Conservation (phyloP, 2,329 filamentous ascomycete genomes). For the Davidsoniella neocaledoniae region DNA sequence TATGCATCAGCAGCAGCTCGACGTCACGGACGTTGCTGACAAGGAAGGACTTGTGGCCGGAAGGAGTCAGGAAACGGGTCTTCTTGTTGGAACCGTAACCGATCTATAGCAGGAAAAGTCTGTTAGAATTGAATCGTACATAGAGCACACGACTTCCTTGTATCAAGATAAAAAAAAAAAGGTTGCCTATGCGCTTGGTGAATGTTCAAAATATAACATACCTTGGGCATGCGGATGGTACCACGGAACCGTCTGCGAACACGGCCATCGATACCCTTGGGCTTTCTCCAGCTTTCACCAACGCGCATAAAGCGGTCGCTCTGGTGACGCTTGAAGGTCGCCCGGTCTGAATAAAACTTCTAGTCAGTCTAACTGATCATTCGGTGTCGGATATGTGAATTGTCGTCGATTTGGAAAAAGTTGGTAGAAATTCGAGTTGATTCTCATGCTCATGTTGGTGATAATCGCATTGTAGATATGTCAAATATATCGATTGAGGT, state of each 20-base stretch:
- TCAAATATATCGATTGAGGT: background rate
- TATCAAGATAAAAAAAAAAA: background rate
- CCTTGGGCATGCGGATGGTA: conserved; percentile 92
- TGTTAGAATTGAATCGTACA: background rate
- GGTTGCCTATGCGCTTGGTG: too few relatives aligned
- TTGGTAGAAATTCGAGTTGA: background rate
- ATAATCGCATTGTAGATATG: background rate
- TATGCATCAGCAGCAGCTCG: conserved; percentile 98
- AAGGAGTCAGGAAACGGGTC: conserved; percentile 97
- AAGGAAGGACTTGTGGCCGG: conserved; percentile 98
- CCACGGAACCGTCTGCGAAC: conserved; percentile 96
- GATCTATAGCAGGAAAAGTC: conserved; percentile 43
- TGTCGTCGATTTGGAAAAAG: background rate
- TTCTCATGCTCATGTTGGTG: background rate
- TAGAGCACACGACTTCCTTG: background rate
- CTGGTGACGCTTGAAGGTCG: conserved; percentile 95
- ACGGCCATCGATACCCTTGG: conserved; percentile 99
- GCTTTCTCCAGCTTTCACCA: conserved; percentile 88
- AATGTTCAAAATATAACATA: conserved; percentile 35
- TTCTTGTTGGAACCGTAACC: conserved; percentile 99
- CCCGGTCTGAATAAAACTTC: conserved; percentile 49
- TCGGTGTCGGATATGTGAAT: background rate
- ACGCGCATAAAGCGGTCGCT: conserved; percentile 92
- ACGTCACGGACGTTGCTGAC: conserved; percentile 94
- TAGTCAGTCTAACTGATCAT: conserved; percentile 12